phyloP scores from a whole-genome alignment of 306 rosid species.

The Vigna nakashimae region DNA sequence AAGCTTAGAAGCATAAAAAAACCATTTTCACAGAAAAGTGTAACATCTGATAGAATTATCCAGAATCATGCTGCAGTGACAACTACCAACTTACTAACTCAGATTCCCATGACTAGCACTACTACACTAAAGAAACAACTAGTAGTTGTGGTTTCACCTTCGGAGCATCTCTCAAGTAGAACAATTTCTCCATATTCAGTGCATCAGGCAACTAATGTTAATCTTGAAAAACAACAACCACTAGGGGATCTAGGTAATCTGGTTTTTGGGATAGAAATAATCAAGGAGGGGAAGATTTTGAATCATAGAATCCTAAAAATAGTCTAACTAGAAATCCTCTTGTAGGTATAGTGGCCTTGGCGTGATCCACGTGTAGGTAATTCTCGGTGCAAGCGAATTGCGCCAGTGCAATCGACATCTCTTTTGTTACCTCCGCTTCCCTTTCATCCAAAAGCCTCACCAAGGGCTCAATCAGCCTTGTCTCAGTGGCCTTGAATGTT shows the following conservation, averaged over 20 bases:
- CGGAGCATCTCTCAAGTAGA: constrained; percentile 41
- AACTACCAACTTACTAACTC: constrained; percentile 53
- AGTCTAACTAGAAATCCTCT: constrained; percentile 67
- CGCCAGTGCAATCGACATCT: constrained; percentile 73
- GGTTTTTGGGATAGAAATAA: constrained; percentile 68
- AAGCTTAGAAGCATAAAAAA: constrained; percentile 69
- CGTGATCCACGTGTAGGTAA: constrained; percentile 80
- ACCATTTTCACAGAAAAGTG: constrained; percentile 70
- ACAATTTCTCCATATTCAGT: constrained; percentile 50
- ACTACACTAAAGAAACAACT: constrained; percentile 52
- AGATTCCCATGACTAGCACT: constrained; percentile 44
- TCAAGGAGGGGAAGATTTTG: constrained; percentile 59
- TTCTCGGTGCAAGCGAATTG: constrained; percentile 77
- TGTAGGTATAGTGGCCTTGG: constrained; percentile 75
- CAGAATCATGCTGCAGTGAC: constrained; percentile 47
- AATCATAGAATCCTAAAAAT: constrained; percentile 90
- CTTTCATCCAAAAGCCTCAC: constrained; percentile 85
- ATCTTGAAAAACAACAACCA: constrained; percentile 50
- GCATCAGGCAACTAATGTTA: constrained; percentile 49
- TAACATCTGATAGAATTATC: constrained; percentile 54
- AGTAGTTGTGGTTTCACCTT: constrained; percentile 28
- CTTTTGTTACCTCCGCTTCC: constrained; percentile 68
- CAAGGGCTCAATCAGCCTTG: constrained; percentile 79
- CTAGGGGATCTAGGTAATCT: constrained; percentile 53
- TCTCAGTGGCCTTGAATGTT: constrained; percentile 85